Percentiles rank a stretch among this genome's conserved stretches.
These are phyloP conservation scores for Beauveria rudraprayagi DNA, from an alignment of 2,329 filamentous ascomycete genomes.

Conservation along the genomic window DNA sequence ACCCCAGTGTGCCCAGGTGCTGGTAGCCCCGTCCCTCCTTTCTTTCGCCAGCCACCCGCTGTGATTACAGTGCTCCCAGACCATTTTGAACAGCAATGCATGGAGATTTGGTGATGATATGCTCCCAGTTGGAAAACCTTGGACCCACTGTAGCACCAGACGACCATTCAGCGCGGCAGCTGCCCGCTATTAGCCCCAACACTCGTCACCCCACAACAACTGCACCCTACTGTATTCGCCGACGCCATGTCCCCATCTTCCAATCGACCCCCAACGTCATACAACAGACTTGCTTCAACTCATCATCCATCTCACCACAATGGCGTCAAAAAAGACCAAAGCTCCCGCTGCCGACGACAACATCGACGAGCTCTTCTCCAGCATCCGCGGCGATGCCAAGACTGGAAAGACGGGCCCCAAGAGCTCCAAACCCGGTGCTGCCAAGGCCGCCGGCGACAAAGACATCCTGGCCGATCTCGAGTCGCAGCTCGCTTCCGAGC, in stretches of 20 bases:
- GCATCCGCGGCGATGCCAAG: conserved; percentile 46
- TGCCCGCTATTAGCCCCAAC: background rate
- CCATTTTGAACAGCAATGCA: no score
- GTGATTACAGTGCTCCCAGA: background rate
- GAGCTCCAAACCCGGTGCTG: conserved; percentile 36
- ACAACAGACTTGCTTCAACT: background rate
- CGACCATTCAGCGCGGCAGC: background rate
- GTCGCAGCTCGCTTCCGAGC: conserved; percentile 58
- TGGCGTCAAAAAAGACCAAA: conserved; percentile 55
- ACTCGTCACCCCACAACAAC: background rate
- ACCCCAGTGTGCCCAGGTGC: background rate
- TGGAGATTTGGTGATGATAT: no score
- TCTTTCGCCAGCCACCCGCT: background rate
- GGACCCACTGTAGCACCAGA: no score
- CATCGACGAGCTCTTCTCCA: conserved; percentile 58
- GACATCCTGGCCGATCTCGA: conserved; percentile 86
- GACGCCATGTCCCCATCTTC: background rate
- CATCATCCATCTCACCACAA: conserved; percentile 21
- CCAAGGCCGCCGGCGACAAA: conserved; percentile 47
- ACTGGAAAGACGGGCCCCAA: conserved; percentile 40
- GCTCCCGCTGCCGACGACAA: conserved; percentile 48
- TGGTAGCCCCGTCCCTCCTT: background rate
- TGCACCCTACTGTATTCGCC: background rate
- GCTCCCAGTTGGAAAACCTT: no score
- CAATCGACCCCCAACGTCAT: conserved; percentile 3